Base-by-base conservation (phyloP, 2,329 filamentous ascomycete genomes). In the Cercospora citrullina region DNA sequence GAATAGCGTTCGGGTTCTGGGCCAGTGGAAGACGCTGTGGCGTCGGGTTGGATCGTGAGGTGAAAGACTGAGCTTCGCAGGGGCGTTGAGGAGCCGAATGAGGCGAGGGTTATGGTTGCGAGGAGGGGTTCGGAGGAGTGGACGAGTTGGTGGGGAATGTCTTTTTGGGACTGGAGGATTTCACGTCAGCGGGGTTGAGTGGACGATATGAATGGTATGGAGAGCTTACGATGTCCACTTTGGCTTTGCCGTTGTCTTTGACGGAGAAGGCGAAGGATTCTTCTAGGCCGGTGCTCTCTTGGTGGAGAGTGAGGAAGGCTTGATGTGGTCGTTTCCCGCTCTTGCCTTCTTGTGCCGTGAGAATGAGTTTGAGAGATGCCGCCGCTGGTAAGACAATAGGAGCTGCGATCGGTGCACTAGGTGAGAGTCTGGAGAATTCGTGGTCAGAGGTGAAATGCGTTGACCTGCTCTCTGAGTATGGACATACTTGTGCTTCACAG, bases 271-370 rank as follows among this genome's bases (percentile, higher is more conserved):
- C 89, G 76, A 94, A 97, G 0, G 94, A 93, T 26, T 93, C 90
- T 80, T 98, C 94, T 58, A 99, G 84, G 39, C 92, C 92, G 10
- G 89, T 90, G 12, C 85, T 82, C 10, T 86, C 83, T 74, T 98
- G 93, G 74, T 87, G 89, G 67, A 99, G 81, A 16, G 95, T 85
- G 64, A 99, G 85, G 83, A 97, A 97, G 5, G 93, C 93, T 81
- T 99, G 95, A 81, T 99, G 95, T 74, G 95, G 93, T 72, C 91
- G 89, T 85, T 93, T 94, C 58, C 87, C 86, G 74, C 89, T 90
- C 80, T 89, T 89, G 77, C 87, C 89, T 76, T 97, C 92, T 78
- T 91, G 90, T 8, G 92, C 87, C 36, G 93, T 96, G 75, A 99
- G 83, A 72, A 89, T 81, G 72, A 99, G 83, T 83, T 95, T 97